Conservation (phyloP, 441 rosid species). For the Populus trichocarpa region DNA sequence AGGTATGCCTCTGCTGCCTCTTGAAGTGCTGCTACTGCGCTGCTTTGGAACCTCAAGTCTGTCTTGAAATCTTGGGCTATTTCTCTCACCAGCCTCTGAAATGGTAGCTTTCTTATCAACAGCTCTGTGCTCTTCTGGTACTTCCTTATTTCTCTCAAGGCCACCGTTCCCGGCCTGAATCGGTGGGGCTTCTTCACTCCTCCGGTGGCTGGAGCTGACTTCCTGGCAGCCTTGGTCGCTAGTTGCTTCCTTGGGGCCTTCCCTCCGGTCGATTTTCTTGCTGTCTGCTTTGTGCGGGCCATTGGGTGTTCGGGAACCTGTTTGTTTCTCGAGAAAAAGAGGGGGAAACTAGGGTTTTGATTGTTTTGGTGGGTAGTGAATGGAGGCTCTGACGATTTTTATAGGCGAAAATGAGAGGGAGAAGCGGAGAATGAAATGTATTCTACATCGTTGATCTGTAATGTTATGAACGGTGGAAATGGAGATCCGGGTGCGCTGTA, state of each 20-base stretch:
- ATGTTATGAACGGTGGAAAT: not conserved
- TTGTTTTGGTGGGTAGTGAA: not conserved
- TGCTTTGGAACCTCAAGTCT: slow-evolving; percentile 53
- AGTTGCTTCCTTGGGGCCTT: slow-evolving; percentile 58
- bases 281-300: slow-evolving; percentile 67
- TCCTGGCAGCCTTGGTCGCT: slow-evolving; percentile 52
- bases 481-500: not conserved
- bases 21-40: slow-evolving; percentile 48
- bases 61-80: slow-evolving; percentile 63
- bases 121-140: slow-evolving; percentile 61
- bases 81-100: slow-evolving; percentile 56
- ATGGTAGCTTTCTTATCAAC: slow-evolving; percentile 50
- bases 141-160: slow-evolving; percentile 53
- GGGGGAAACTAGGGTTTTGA: no score
- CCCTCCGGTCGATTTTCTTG: slow-evolving; percentile 54
- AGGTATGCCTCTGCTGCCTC: slow-evolving; percentile 58
- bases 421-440: not conserved
- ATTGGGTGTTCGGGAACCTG: not conserved
- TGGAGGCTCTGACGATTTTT: not conserved
- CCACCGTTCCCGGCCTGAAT: slow-evolving; percentile 61
- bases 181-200: slow-evolving; percentile 62
- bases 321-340: not conserved
- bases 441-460: not conserved
- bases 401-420: not conserved
- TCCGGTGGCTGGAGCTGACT: slow-evolving; percentile 57